Evolutionary conservation across 129 eudicot genomes (phyloP).

Genomic region (Lactuca saligna): DNA sequence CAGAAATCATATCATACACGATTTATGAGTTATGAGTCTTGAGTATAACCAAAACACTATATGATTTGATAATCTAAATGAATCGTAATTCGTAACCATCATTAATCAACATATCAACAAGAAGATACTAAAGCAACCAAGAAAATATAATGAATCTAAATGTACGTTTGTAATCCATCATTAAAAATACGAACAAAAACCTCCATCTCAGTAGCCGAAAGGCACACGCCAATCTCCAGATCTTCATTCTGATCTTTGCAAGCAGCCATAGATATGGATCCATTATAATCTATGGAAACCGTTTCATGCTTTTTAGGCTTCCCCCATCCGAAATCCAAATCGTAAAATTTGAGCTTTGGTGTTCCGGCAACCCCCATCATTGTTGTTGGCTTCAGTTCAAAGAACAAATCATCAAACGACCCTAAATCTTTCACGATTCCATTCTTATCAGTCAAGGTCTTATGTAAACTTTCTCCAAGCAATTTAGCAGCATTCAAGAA

Average conservation of each 20-base stretch:
- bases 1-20: too few relatives aligned
- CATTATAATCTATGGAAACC: slow-evolving; percentile 3
- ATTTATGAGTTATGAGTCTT: too few relatives aligned
- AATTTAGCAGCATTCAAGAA: slow-evolving; percentile 11
- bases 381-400: not conserved
- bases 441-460: slow-evolving; percentile 13
- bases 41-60: too few relatives aligned
- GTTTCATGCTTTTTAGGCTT: slow-evolving; percentile 14
- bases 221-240: slow-evolving; percentile 34
- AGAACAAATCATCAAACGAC: not conserved
- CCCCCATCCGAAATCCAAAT: slow-evolving; percentile 24
- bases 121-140: not conserved
- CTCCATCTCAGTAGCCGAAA: slow-evolving; percentile 29
- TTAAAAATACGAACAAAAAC: slow-evolving; percentile 20
- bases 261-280: slow-evolving; percentile 3
- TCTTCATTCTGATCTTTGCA: slow-evolving; percentile 22
- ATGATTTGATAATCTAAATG: too few relatives aligned
- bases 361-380: slow-evolving; percentile 6
- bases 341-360: slow-evolving; percentile 24
- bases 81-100: too few relatives aligned
- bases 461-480: slow-evolving; percentile 15
- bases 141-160: not conserved
- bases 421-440: slow-evolving; percentile 1
- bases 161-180: slow-evolving; percentile 15
- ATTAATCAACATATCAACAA: not conserved